Conservation (phyloP, 1,284 basidiomycete genomes). For the Rhizopogon parksii region DNA sequence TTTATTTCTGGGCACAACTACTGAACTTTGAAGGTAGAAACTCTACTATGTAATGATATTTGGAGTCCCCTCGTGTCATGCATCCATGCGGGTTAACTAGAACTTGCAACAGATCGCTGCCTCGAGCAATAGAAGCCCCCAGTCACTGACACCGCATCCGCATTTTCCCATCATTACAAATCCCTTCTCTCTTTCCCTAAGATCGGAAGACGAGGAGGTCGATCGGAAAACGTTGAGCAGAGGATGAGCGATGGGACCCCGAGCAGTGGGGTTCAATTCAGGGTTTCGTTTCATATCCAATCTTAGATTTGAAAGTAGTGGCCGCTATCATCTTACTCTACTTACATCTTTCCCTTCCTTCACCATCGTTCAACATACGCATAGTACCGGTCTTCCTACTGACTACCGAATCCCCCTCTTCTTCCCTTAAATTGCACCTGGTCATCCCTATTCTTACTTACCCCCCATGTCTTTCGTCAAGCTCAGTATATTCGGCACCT, state of each 20-base stretch:
- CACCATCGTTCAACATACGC: conserved; percentile 10
- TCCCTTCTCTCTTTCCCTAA: not conserved
- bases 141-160: not conserved
- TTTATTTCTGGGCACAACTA: conserved; percentile 1
- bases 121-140: not conserved
- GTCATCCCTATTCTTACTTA: not conserved
- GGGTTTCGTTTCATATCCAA: conserved; percentile 10
- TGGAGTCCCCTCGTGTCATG: not conserved
- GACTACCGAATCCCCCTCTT: not conserved
- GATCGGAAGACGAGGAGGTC: not conserved
- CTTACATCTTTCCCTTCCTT: conserved; percentile 14
- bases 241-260: not conserved
- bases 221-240: not conserved
- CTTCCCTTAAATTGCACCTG: not conserved
- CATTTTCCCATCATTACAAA: not conserved
- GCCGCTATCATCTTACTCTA: not conserved
- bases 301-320: not conserved
- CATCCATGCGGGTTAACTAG: not conserved
- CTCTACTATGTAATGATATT: too few relatives aligned
- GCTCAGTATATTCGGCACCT: conserved; percentile 96
- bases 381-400: not conserved
- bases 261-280: conserved; percentile 9
- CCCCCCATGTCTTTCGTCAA: conserved; percentile 85
- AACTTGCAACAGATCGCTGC: not conserved
- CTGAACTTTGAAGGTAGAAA: too few relatives aligned